A percentile compares a stretch with the other conserved stretches of the same genome.
Conservation (phyloP, 1,284 basidiomycete genomes). For the Trametes polyzona region DNA sequence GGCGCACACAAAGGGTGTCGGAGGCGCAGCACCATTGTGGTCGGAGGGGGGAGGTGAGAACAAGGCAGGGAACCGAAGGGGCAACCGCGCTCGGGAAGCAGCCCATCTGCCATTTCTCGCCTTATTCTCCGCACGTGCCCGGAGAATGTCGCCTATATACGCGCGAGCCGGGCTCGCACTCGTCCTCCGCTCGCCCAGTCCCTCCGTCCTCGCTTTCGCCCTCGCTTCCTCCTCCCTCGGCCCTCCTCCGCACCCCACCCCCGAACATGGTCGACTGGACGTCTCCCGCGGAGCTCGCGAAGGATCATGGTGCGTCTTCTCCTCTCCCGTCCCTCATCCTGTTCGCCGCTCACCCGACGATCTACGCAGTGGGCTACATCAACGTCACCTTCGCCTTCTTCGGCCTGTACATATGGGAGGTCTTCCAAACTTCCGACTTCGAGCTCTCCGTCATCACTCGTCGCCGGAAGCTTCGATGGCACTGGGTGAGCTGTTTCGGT, state of each 20-base stretch:
- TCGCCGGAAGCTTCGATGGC: conserved; percentile 63
- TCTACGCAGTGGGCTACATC: conserved; percentile 52
- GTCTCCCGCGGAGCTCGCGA: conserved; percentile 48
- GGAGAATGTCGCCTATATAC: conserved; percentile 16
- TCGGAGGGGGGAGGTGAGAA: conserved; percentile 6
- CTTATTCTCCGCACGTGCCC: conserved; percentile 22
- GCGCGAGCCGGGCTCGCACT: not conserved
- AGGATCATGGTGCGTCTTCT: conserved; percentile 48
- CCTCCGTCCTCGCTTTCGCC: conserved; percentile 10
- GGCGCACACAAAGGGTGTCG: too few species aligned
- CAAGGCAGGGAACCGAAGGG: conserved; percentile 17
- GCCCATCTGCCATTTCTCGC: not conserved
- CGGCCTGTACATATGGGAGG: conserved; percentile 70
- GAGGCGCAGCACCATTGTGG: too few species aligned
- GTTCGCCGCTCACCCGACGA: conserved; percentile 6
- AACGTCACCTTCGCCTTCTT: conserved; percentile 63
- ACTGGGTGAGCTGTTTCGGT: conserved; percentile 51
- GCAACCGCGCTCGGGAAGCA: conserved; percentile 5
- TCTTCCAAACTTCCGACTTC: conserved; percentile 62
- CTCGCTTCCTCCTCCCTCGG: conserved; percentile 13
- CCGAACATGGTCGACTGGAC: conserved; percentile 61
- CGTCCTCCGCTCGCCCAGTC: not conserved
- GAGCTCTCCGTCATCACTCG: conserved; percentile 65
- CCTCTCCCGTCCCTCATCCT: not conserved
- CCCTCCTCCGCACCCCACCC: not conserved